Conservation (phyloP, 345 rosid genomes). For the Citrus unshiu region DNA sequence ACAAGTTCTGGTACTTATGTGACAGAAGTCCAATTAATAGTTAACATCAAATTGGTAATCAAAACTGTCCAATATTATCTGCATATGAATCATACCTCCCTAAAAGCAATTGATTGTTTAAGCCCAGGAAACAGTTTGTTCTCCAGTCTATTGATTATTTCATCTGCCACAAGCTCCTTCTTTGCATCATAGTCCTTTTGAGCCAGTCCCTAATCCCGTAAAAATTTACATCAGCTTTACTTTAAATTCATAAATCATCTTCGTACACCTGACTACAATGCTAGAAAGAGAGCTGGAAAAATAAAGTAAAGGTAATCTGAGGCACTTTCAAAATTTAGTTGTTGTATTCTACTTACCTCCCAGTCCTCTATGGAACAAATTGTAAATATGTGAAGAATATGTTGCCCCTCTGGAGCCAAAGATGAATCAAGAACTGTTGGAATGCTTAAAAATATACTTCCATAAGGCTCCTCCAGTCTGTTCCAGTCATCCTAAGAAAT, state of each 20-base stretch:
- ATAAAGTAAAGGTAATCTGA: neutral
- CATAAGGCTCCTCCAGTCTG: conserved; percentile 77
- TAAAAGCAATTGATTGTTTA: conserved; percentile 60
- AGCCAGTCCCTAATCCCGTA: conserved; percentile 58
- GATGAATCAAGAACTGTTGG: conserved; percentile 89
- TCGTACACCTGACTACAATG: neutral
- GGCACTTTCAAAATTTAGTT: conserved; percentile 10
- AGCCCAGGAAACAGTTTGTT: conserved; percentile 80
- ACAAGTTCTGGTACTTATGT: neutral
- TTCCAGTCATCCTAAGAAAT: conserved; percentile 61
- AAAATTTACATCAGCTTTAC: conserved; percentile 2
- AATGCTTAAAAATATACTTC: conserved; percentile 94
- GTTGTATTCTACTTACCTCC: conserved; percentile 48
- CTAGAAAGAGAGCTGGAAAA: neutral
- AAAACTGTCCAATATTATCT: neutral
- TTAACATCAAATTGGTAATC: neutral
- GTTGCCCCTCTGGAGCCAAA: conserved; percentile 76
- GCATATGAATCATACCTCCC: conserved; percentile 53
- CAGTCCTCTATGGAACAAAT: conserved; percentile 84
- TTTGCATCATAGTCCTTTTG: conserved; percentile 71
- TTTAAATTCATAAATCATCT: neutral
- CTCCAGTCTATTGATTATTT: conserved; percentile 74
- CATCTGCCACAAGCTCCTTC: conserved; percentile 61
- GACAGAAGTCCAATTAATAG: neutral
- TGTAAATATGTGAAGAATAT: conserved; percentile 89